Percentiles rank a stretch among this genome's conserved stretches.
These are phyloP conservation scores for Ganoderma lingzhi DNA, from an alignment of 1,284 basidiomycete genomes.

Conservation along the genomic window DNA sequence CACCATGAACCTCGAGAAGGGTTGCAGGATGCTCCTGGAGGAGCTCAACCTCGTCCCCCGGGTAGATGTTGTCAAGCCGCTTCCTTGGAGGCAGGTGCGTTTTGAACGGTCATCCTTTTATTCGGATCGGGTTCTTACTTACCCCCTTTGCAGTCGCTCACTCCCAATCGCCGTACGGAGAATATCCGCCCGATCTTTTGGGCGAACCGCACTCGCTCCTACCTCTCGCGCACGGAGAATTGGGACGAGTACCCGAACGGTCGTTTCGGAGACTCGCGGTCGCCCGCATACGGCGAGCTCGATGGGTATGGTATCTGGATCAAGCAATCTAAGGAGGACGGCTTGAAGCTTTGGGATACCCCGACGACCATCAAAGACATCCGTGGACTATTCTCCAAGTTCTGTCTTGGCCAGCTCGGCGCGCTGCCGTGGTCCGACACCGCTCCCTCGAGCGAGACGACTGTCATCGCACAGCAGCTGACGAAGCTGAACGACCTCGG, in stretches of 20 bases:
- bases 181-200: slow-evolving; percentile 95
- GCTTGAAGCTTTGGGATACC: slow-evolving; percentile 87
- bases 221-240: slow-evolving; percentile 91
- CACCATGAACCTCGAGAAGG: slow-evolving; percentile 98
- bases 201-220: slow-evolving; percentile 93
- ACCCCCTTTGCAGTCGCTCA: slow-evolving; percentile 70
- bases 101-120: neutral
- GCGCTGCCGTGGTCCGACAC: slow-evolving; percentile 98
- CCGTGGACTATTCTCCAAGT: slow-evolving; percentile 78
- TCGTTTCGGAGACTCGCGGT: slow-evolving; percentile 95
- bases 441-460: slow-evolving; percentile 85
- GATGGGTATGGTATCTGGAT: slow-evolving; percentile 94
- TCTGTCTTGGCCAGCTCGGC: slow-evolving; percentile 75
- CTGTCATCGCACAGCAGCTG: slow-evolving; percentile 83
- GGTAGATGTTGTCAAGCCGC: slow-evolving; percentile 86
- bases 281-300: slow-evolving; percentile 97
- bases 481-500: slow-evolving; percentile 89
- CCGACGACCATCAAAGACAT: slow-evolving; percentile 79
- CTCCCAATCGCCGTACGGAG: slow-evolving; percentile 87
- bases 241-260: slow-evolving; percentile 99
- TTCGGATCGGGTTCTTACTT: neutral
- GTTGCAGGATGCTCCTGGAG: slow-evolving; percentile 91
- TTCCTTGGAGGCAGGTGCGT: slow-evolving; percentile 90
- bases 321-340: slow-evolving; percentile 87
- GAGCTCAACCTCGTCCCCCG: slow-evolving; percentile 87